phyloP scores from a whole-genome alignment of 345 rosid species.

The Cardamine resedifolia region DNA sequence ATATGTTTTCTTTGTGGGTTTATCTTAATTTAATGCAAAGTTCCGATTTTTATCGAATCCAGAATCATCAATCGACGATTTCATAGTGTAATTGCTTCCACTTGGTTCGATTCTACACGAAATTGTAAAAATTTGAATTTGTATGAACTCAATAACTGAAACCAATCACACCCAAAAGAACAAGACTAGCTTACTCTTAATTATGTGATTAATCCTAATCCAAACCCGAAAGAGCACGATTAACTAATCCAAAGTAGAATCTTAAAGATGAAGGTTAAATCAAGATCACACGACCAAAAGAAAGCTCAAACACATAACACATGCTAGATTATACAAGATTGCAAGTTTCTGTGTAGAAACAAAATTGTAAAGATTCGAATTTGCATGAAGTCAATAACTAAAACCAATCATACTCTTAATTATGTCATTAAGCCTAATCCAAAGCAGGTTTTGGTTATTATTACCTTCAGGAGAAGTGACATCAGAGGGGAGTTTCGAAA shows the following conservation, averaged over 20 bases:
- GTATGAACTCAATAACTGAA: too few relatives aligned
- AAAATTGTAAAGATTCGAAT: not conserved
- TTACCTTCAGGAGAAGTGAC: constrained; percentile 52
- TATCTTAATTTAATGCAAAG: not conserved
- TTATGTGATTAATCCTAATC: not conserved
- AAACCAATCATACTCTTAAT: not conserved
- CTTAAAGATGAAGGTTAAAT: not conserved
- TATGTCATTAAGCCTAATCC: not conserved
- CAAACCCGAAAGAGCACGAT: not conserved
- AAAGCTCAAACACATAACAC: not conserved
- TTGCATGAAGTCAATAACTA: not conserved
- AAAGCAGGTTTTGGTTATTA: not conserved
- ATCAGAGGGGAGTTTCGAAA: constrained; percentile 64
- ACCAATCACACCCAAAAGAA: not conserved
- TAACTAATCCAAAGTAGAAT: not conserved
- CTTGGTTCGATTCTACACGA: constrained; percentile 20
- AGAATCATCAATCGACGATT: too few relatives aligned
- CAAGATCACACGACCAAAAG: not conserved
- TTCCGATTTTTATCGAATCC: not conserved
- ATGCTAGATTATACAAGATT: not conserved
- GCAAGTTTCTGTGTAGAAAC: not conserved
- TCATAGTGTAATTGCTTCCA: constrained; percentile 54
- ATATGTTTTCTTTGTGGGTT: not conserved
- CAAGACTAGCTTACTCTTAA: not conserved
- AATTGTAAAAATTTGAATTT: too few relatives aligned